Conservation (phyloP, 2,329 filamentous ascomycete genomes). For the Alternaria novae-zelandiae region DNA sequence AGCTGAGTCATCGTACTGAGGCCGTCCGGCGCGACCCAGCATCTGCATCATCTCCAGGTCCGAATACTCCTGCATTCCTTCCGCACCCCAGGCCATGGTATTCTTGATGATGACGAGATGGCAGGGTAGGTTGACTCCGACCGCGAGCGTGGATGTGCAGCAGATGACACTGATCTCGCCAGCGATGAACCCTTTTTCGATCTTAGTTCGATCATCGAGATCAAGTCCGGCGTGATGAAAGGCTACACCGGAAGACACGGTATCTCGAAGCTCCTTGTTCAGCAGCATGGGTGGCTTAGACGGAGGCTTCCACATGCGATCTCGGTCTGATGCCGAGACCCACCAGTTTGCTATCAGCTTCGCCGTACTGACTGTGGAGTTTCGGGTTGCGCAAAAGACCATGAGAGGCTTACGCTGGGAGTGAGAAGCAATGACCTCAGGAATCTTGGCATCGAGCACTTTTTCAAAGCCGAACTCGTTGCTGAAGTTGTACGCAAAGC, state of each 20-base stretch:
- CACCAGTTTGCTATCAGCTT: slow-evolving; percentile 71
- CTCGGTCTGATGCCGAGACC: slow-evolving; percentile 56
- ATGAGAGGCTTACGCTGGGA: slow-evolving; percentile 77
- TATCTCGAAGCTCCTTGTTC: slow-evolving; percentile 66
- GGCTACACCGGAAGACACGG: slow-evolving; percentile 67
- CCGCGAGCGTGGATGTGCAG: slow-evolving; percentile 83
- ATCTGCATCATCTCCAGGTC: slow-evolving; percentile 91
- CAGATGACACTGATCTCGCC: slow-evolving; percentile 82
- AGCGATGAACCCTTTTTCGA: slow-evolving; percentile 72
- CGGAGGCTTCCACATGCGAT: slow-evolving; percentile 70
- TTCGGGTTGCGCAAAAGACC: slow-evolving; percentile 81
- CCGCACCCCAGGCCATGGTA: slow-evolving; percentile 66
- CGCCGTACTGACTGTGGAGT: slow-evolving; percentile 72
- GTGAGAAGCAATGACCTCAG: slow-evolving; percentile 70
- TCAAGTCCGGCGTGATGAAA: slow-evolving; percentile 84
- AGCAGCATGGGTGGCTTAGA: slow-evolving; percentile 58
- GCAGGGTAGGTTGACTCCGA: slow-evolving; percentile 83
- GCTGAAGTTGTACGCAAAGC: slow-evolving; percentile 62
- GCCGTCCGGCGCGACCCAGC: slow-evolving; percentile 82
- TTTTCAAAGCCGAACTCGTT: slow-evolving; percentile 84
- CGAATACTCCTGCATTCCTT: slow-evolving; percentile 71
- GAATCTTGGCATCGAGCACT: slow-evolving; percentile 68
- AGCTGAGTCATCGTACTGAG: slow-evolving; percentile 80
- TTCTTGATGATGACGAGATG: slow-evolving; percentile 85
- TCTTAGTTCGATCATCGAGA: slow-evolving; percentile 64